A percentile compares a stretch with the other conserved stretches of the same genome.
Conservation (phyloP, 116 monocot species). For the Dioscorea cayenensis region DNA sequence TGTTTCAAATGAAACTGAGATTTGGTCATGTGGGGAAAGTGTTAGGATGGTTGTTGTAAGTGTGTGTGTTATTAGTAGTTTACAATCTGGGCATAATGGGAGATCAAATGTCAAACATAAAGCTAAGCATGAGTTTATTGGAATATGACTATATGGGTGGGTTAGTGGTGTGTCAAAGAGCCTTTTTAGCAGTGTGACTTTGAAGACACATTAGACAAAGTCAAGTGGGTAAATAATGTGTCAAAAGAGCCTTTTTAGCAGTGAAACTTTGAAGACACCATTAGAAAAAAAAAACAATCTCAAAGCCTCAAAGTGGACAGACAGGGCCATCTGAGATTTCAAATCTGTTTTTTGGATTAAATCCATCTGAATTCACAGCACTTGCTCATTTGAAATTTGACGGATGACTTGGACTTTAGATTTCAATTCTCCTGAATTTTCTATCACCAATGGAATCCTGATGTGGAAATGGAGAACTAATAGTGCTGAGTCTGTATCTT, state of each 20-base stretch:
- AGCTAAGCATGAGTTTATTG: background rate
- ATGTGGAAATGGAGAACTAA: too few species aligned
- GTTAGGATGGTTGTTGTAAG: background rate
- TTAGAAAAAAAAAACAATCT: background rate
- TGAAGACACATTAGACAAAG: too few species aligned
- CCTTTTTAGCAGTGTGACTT: too few species aligned
- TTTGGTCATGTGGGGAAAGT: background rate
- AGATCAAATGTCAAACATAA: conserved; percentile 1
- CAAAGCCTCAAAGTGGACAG: background rate
- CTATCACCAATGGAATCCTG: too few species aligned
- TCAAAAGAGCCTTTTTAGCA: background rate
- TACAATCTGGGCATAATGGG: background rate
- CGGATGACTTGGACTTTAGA: too few species aligned
- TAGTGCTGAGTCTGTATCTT: too few species aligned
- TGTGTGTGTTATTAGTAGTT: background rate
- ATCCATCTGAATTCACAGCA: too few species aligned
- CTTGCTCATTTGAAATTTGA: too few species aligned
- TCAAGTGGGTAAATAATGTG: background rate
- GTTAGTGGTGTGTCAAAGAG: background rate
- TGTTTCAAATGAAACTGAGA: too few species aligned
- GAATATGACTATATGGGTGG: background rate
- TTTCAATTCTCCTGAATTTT: too few species aligned
- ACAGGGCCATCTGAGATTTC: too few species aligned
- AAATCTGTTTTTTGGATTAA: too few species aligned
- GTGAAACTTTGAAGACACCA: background rate